Conservation (phyloP, 306 rosid species). For the Echinosophora koreensis region DNA sequence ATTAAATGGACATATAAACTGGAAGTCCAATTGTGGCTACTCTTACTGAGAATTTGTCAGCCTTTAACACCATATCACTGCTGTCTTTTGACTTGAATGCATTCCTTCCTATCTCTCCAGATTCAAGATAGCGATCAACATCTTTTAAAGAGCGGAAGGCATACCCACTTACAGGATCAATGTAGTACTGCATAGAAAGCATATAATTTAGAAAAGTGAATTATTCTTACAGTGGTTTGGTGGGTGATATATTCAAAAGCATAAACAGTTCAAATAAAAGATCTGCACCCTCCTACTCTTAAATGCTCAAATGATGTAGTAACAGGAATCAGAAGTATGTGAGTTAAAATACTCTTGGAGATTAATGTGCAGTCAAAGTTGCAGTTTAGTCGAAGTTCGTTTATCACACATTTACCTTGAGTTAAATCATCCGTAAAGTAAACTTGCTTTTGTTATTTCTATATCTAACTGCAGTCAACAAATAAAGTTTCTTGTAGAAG, state of each 20-base stretch:
- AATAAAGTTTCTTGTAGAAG: constrained; percentile 2
- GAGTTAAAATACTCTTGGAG: background rate
- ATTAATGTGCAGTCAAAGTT: background rate
- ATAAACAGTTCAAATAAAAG: constrained; percentile 19
- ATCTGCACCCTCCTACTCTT: constrained; percentile 8
- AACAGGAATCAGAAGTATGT: constrained; percentile 3
- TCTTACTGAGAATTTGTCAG: constrained; percentile 53
- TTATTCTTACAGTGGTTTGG: constrained; percentile 8
- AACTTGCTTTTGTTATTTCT: background rate
- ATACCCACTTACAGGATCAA: constrained; percentile 69
- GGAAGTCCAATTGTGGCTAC: constrained; percentile 28
- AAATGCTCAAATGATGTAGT: constrained; percentile 1
- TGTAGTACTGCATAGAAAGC: constrained; percentile 65
- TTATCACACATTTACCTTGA: background rate
- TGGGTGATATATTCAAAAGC: background rate
- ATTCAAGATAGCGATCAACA: constrained; percentile 58
- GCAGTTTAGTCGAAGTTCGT: constrained; percentile 11
- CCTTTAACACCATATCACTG: constrained; percentile 43
- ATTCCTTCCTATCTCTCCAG: constrained; percentile 59
- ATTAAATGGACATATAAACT: constrained; percentile 19
- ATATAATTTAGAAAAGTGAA: constrained; percentile 10
- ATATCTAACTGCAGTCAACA: constrained; percentile 1
- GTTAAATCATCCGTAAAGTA: background rate
- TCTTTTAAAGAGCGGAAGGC: constrained; percentile 67
- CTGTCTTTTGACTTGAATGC: constrained; percentile 44